Evolutionary conservation across 305 asterid species (phyloP).

Genomic region (Salvia sclarea): DNA sequence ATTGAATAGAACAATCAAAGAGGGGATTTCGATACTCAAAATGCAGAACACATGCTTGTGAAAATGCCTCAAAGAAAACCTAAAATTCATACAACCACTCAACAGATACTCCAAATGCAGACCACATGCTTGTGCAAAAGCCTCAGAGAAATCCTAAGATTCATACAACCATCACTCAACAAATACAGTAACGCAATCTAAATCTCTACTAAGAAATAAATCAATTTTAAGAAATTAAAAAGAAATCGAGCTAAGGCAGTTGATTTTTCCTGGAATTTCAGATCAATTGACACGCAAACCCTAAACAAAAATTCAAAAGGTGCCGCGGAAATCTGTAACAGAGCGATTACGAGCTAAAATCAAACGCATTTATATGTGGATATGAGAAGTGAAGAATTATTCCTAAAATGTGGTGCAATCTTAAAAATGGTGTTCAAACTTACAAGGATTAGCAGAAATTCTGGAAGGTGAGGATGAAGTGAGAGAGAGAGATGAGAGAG

Average conservation of each 20-base stretch:
- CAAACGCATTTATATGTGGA: background rate
- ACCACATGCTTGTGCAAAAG: slow-evolving; percentile 37
- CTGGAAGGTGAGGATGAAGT: slow-evolving; percentile 35
- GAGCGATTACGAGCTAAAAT: slow-evolving; percentile 6
- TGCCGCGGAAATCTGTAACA: slow-evolving; percentile 1
- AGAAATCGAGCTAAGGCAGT: background rate
- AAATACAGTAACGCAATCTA: background rate
- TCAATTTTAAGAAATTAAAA: background rate
- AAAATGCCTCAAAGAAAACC: slow-evolving; percentile 29
- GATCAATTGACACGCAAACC: background rate
- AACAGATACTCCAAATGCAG: slow-evolving; percentile 20
- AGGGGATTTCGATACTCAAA: background rate
- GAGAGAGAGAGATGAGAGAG: slow-evolving; percentile 34
- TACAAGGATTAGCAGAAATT: slow-evolving; percentile 36
- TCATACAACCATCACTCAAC: background rate
- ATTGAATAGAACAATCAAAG: background rate
- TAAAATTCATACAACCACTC: background rate
- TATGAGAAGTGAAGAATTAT: slow-evolving; percentile 6
- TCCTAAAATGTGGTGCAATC: slow-evolving; percentile 4
- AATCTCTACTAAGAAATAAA: background rate
- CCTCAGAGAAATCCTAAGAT: slow-evolving; percentile 6
- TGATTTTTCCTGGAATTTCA: slow-evolving; percentile 25
- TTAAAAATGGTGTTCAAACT: slow-evolving; percentile 13
- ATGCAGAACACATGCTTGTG: slow-evolving; percentile 36
- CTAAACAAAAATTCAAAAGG: background rate